phyloP scores from a whole-genome alignment of 805 yeast genomes.

The Ogataea henricii region DNA sequence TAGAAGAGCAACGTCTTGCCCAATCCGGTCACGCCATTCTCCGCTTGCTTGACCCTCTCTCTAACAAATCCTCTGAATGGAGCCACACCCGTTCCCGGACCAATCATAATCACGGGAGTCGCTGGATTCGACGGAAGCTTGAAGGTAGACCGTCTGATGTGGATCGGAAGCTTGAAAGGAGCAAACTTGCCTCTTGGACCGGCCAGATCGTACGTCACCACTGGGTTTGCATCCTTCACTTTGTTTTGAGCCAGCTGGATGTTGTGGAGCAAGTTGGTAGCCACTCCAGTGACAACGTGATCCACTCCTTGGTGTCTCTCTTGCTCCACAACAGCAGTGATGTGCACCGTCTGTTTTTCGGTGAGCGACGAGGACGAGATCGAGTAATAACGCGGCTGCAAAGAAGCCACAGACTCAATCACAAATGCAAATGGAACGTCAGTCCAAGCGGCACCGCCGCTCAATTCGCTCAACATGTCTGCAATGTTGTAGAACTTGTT shows the following conservation, averaged over 20 bases:
- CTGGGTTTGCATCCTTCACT: slow-evolving; percentile 38
- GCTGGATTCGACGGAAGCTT: slow-evolving; percentile 85
- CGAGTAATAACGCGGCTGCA: slow-evolving; percentile 95
- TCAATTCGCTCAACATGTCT: slow-evolving; percentile 64
- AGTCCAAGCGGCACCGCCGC: slow-evolving; percentile 70
- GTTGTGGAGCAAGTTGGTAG: slow-evolving; percentile 83
- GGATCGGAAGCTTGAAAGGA: slow-evolving; percentile 76
- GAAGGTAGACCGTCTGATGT: slow-evolving; percentile 92
- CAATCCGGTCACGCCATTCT: slow-evolving; percentile 48
- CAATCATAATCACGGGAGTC: slow-evolving; percentile 86
- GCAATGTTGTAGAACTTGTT: slow-evolving; percentile 68
- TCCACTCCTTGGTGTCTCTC: slow-evolving; percentile 36
- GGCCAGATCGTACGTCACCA: slow-evolving; percentile 65
- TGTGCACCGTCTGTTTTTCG: slow-evolving; percentile 73
- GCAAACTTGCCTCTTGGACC: slow-evolving; percentile 74
- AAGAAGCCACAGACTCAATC: slow-evolving; percentile 74
- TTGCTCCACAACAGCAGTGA: slow-evolving; percentile 92
- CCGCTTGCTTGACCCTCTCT: slow-evolving; percentile 69
- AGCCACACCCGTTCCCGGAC: slow-evolving; percentile 99
- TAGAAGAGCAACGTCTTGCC: slow-evolving; percentile 80
- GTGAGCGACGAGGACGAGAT: slow-evolving; percentile 85
- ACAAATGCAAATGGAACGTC: slow-evolving; percentile 80
- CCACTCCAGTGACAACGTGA: slow-evolving; percentile 73
- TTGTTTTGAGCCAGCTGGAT: slow-evolving; percentile 63
- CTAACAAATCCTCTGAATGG: slow-evolving; percentile 95